Evolutionary conservation across 2,329 filamentous ascomycete genomes (phyloP).

Genomic region (Colletotrichum destructivum): DNA sequence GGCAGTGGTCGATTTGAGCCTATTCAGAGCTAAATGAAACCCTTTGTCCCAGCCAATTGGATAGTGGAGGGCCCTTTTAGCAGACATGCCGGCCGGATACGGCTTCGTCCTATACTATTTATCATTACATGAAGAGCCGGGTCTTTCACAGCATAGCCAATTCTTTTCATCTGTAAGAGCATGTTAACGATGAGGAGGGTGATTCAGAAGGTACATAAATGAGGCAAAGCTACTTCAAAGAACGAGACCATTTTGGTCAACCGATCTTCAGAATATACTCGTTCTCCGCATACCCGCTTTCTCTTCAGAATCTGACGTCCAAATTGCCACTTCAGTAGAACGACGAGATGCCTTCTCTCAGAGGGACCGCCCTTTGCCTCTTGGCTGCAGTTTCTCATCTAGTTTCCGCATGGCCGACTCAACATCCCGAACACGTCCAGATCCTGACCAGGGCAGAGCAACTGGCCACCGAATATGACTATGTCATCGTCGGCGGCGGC

Average conservation of each 20-base stretch:
- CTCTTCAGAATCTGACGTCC: not conserved
- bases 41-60: not conserved
- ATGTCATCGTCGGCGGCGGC: constrained; percentile 59
- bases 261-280: not conserved
- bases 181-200: not conserved
- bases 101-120: not conserved
- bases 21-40: constrained; percentile 20
- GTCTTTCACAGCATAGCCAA: too few species aligned
- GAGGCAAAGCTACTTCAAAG: not conserved
- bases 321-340: not conserved
- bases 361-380: not conserved
- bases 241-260: not conserved
- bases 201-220: not conserved
- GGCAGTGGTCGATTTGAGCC: constrained; percentile 24
- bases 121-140: too few species aligned
- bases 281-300: not conserved
- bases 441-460: constrained; percentile 37
- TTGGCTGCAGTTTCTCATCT: constrained; percentile 10
- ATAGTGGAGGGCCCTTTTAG: not conserved
- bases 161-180: too few species aligned
- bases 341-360: constrained; percentile 32
- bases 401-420: constrained; percentile 29
- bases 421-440: constrained; percentile 26
- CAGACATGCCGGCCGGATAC: too few species aligned
- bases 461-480: constrained; percentile 45